Evolutionary conservation across 148 eudicot species (phyloP).

Genomic region (Rhododendron kiyosumense): DNA sequence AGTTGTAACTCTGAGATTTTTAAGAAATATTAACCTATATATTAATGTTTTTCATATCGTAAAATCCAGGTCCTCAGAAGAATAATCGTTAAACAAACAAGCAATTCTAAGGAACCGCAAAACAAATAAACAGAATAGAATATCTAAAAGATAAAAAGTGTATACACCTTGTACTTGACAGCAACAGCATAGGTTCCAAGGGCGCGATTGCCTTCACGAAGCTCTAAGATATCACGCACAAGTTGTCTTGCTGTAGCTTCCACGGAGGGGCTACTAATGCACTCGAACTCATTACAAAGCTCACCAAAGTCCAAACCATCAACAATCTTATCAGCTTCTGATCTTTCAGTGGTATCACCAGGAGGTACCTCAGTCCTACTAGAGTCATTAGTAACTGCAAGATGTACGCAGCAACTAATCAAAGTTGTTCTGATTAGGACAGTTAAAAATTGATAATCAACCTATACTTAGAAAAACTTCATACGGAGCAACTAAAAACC

Average conservation of each 20-base stretch:
- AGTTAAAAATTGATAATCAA: background rate
- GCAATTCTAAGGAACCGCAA: background rate
- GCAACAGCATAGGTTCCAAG: slow-evolving; percentile 73
- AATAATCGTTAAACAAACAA: too few species aligned
- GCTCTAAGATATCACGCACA: slow-evolving; percentile 88
- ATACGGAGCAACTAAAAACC: background rate
- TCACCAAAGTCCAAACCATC: slow-evolving; percentile 85
- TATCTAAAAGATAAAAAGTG: background rate
- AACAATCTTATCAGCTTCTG: slow-evolving; percentile 70
- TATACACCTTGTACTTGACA: slow-evolving; percentile 76
- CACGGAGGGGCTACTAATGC: slow-evolving; percentile 84
- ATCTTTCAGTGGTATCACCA: slow-evolving; percentile 22
- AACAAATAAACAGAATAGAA: background rate
- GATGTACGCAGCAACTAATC: background rate
- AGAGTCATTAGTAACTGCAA: slow-evolving; percentile 61
- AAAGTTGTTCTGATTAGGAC: background rate
- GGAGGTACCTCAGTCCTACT: slow-evolving; percentile 34
- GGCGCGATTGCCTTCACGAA: slow-evolving; percentile 87
- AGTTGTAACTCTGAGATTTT: background rate
- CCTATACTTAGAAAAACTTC: background rate
- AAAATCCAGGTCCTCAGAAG: background rate
- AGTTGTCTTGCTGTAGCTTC: slow-evolving; percentile 97
- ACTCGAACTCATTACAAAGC: slow-evolving; percentile 90
- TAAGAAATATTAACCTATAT: background rate
- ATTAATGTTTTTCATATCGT: background rate